Percentiles rank a stretch among this genome's conserved stretches.
Evolutionary conservation across 192 early-diverging fungal species (phyloP).

Genomic region (Coemansia sp.): DNA sequence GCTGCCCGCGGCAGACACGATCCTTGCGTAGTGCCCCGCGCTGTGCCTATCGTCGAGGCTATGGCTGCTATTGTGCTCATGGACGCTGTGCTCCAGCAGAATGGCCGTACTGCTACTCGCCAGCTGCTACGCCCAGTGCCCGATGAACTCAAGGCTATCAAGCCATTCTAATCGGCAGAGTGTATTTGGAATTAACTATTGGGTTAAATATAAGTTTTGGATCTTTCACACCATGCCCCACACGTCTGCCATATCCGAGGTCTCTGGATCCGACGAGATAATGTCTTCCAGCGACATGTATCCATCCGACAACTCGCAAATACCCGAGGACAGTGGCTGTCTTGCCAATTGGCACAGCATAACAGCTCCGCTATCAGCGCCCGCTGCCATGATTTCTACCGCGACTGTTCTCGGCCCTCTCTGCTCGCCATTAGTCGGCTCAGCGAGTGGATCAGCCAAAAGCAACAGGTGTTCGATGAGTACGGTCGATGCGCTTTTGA

Average conservation of each 20-base stretch:
- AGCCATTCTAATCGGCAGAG: constrained; percentile 30
- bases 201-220: no score
- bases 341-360: constrained; percentile 28
- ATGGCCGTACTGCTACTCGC: constrained; percentile 36
- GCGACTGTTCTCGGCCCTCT: not conserved
- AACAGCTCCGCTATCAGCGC: constrained; percentile 29
- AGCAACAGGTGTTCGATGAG: constrained; percentile 8
- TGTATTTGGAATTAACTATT: no score
- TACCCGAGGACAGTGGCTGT: not conserved
- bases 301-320: not conserved
- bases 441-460: not conserved
- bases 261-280: constrained; percentile 36
- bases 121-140: constrained; percentile 43
- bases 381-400: constrained; percentile 36
- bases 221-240: constrained; percentile 4
- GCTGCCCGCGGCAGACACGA: constrained; percentile 95
- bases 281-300: constrained; percentile 45
- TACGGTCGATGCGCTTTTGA: constrained; percentile 3
- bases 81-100: constrained; percentile 67
- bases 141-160: constrained; percentile 43
- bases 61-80: constrained; percentile 95
- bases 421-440: not conserved
- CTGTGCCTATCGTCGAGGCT: constrained; percentile 96
- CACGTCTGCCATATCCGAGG: constrained; percentile 21
- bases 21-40: constrained; percentile 94